These are phyloP conservation scores for Aspergillus sp. DNA, from an alignment of 2,329 filamentous ascomycete genomes.

Conservation along the genomic window DNA sequence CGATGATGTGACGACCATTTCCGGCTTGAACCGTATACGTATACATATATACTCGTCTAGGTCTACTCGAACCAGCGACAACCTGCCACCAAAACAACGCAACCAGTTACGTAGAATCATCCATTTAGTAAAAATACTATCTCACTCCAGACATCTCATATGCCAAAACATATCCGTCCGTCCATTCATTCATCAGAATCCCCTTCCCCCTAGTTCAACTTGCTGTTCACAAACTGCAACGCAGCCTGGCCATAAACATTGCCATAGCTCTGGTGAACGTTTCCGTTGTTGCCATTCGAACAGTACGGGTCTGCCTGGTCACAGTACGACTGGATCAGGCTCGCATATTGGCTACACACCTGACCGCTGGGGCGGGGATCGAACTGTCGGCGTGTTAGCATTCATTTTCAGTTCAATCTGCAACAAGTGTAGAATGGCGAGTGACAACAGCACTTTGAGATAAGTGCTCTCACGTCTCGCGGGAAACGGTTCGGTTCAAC, in stretches of 20 bases:
- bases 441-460: too few relatives aligned
- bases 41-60: too few relatives aligned
- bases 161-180: background rate
- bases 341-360: constrained; percentile 54
- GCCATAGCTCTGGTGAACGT: constrained; percentile 61
- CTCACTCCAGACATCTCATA: too few relatives aligned
- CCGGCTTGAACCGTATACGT: too few relatives aligned
- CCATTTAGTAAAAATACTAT: too few relatives aligned
- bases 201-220: constrained; percentile 6
- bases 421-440: background rate
- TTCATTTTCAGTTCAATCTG: background rate
- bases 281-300: constrained; percentile 60
- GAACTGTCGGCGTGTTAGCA: constrained; percentile 47
- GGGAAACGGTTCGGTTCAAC: constrained; percentile 23
- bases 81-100: too few relatives aligned
- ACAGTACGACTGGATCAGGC: constrained; percentile 63
- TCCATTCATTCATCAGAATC: background rate
- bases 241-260: constrained; percentile 59
- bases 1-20: too few relatives aligned
- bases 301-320: constrained; percentile 63
- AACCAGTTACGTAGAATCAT: too few relatives aligned
- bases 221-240: constrained; percentile 56
- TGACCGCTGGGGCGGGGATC: constrained; percentile 52
- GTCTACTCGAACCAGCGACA: too few relatives aligned
- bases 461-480: too few relatives aligned